phyloP scores from a whole-genome alignment of 2,329 filamentous ascomycete species.

The Curvularia spicifera region DNA sequence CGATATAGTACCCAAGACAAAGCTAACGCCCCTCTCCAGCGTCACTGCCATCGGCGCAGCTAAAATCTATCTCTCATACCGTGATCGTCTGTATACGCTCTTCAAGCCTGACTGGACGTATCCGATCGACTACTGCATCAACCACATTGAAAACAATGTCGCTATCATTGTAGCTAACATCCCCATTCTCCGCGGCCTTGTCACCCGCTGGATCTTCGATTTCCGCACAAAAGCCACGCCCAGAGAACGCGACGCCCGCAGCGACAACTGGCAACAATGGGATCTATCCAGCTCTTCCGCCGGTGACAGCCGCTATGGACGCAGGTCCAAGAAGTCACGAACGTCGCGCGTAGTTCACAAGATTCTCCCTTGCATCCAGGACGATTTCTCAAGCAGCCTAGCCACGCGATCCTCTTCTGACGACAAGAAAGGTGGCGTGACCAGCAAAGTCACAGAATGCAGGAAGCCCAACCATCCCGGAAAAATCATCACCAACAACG shows the following conservation, averaged over 20 bases:
- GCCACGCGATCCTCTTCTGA: slow-evolving; percentile 25
- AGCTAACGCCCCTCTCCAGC: slow-evolving; percentile 23
- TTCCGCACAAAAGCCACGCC: slow-evolving; percentile 45
- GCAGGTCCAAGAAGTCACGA: slow-evolving; percentile 13
- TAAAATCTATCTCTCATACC: slow-evolving; percentile 51
- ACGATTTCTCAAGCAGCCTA: slow-evolving; percentile 46
- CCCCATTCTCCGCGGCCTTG: slow-evolving; percentile 50
- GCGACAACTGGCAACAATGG: slow-evolving; percentile 38
- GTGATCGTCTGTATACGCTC: slow-evolving; percentile 47
- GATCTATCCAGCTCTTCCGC: slow-evolving; percentile 28
- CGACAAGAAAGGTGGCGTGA: neutral
- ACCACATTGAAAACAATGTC: slow-evolving; percentile 52
- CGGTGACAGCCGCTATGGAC: slow-evolving; percentile 30
- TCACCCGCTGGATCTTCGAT: slow-evolving; percentile 51
- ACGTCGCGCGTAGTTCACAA: slow-evolving; percentile 34
- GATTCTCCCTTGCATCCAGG: slow-evolving; percentile 45
- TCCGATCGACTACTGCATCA: slow-evolving; percentile 51
- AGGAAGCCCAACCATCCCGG: neutral
- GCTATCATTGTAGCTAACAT: slow-evolving; percentile 52
- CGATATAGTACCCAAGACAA: neutral
- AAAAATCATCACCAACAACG: slow-evolving; percentile 13
- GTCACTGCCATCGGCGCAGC: slow-evolving; percentile 50
- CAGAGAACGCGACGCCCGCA: slow-evolving; percentile 40
- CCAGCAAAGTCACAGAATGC: neutral
- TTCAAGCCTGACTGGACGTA: slow-evolving; percentile 52